A percentile compares a stretch with the other conserved stretches of the same genome.
phyloP scores from a whole-genome alignment of 179 eudicot species.

The Beta macrorhiza region DNA sequence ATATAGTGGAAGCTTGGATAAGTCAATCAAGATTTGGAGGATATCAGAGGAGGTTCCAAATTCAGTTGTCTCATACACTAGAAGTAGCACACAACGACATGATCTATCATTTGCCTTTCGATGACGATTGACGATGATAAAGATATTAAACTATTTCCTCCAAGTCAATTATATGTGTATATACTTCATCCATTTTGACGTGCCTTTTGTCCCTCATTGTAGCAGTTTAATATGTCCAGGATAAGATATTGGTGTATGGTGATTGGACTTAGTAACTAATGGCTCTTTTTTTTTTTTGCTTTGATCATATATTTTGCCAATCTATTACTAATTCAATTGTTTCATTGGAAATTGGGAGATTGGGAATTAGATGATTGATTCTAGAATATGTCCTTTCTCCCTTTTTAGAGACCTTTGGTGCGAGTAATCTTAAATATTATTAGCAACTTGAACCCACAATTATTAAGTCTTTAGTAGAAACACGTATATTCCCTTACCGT shows the following conservation, averaged over 20 bases:
- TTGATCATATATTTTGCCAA: background rate
- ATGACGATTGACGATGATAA: constrained; percentile 7
- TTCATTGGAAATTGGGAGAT: background rate
- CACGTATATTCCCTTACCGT: too few relatives aligned
- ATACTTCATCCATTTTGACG: background rate
- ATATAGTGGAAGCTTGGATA: constrained; percentile 78
- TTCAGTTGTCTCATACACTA: background rate
- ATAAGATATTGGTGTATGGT: background rate
- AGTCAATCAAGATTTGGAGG: constrained; percentile 79
- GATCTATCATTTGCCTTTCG: constrained; percentile 17
- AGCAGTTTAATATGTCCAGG: background rate
- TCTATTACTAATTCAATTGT: background rate
- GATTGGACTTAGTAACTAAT: background rate
- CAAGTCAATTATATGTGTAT: background rate
- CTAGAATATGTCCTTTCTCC: too few relatives aligned
- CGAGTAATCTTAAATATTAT: too few relatives aligned
- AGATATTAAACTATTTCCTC: background rate
- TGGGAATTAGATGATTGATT: too few relatives aligned
- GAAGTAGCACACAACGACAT: background rate
- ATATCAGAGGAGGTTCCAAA: constrained; percentile 26
- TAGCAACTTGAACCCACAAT: too few relatives aligned
- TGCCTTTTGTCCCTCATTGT: background rate
- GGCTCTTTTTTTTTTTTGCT: background rate
- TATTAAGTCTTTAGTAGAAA: too few relatives aligned
- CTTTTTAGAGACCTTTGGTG: too few relatives aligned